Evolutionary conservation across 345 rosid species (phyloP).

Genomic region (Populus ilicifolia): DNA sequence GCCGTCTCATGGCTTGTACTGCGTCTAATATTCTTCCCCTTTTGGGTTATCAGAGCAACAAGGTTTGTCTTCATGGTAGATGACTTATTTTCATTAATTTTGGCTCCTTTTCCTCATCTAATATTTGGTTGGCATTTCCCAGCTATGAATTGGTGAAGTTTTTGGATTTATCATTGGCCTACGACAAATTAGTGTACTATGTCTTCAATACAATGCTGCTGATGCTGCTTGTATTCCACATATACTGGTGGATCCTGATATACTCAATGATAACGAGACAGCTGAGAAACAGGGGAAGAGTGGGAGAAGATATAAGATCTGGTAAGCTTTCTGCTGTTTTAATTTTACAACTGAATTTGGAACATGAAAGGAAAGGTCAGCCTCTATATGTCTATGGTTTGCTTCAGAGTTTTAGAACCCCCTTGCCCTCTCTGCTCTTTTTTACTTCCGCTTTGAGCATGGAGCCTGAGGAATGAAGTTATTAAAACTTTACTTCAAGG

Average conservation of each 20-base stretch:
- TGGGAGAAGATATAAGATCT: constrained; percentile 96
- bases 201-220: constrained; percentile 81
- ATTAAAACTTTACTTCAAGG: not conserved
- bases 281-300: constrained; percentile 79
- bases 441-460: not conserved
- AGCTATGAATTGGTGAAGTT: constrained; percentile 47
- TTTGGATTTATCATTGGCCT: constrained; percentile 49
- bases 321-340: constrained; percentile 47
- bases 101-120: constrained; percentile 15
- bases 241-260: constrained; percentile 97
- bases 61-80: constrained; percentile 47
- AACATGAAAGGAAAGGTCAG: not conserved
- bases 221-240: constrained; percentile 81
- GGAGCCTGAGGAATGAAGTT: not conserved
- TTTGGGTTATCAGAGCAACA: constrained; percentile 71
- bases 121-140: constrained; percentile 22
- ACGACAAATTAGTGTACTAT: constrained; percentile 49
- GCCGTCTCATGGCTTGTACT: constrained; percentile 85
- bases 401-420: not conserved
- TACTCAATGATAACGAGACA: constrained; percentile 78
- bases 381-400: not conserved
- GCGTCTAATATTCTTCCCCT: constrained; percentile 87
- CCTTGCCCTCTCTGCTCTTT: not conserved
- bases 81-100: constrained; percentile 12
- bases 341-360: not conserved